Evolutionary conservation across 2,329 filamentous ascomycete genomes (phyloP).

Genomic region (Leptosphaerulina australis): DNA sequence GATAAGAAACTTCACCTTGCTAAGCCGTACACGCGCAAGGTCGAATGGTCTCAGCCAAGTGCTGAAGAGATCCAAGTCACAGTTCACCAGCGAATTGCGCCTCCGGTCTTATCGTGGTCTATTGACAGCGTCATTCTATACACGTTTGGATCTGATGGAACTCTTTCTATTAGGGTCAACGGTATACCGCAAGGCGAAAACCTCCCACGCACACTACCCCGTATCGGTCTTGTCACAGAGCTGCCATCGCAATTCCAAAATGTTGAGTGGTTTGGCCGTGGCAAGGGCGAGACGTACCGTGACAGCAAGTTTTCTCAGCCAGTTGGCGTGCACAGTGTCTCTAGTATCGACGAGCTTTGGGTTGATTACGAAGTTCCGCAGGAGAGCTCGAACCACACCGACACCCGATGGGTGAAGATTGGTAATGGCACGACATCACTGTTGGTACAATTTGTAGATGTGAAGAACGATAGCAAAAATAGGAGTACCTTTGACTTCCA

Average conservation of each 20-base stretch:
- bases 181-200: slow-evolving; percentile 57
- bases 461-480: slow-evolving; percentile 12
- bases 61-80: slow-evolving; percentile 43
- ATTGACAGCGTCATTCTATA: slow-evolving; percentile 56
- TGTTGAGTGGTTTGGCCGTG: slow-evolving; percentile 67
- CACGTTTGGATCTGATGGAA: slow-evolving; percentile 55
- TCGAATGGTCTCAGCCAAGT: slow-evolving; percentile 45
- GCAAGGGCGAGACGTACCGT: slow-evolving; percentile 68
- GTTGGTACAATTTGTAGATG: slow-evolving; percentile 40
- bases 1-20: slow-evolving; percentile 40
- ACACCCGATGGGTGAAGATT: slow-evolving; percentile 62
- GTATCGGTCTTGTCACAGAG: slow-evolving; percentile 65
- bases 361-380: slow-evolving; percentile 70
- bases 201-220: slow-evolving; percentile 62
- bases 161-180: slow-evolving; percentile 54
- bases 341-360: slow-evolving; percentile 58
- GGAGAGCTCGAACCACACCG: slow-evolving; percentile 69
- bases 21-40: slow-evolving; percentile 34
- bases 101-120: slow-evolving; percentile 65
- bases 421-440: slow-evolving; percentile 22
- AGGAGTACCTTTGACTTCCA: slow-evolving; percentile 55
- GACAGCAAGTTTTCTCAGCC: slow-evolving; percentile 68
- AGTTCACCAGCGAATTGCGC: slow-evolving; percentile 59
- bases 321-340: slow-evolving; percentile 56
- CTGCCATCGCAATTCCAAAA: slow-evolving; percentile 55